Evolutionary conservation across 208 protist genomes (phyloP).

Genomic region (Trichomonas vaginalis): DNA sequence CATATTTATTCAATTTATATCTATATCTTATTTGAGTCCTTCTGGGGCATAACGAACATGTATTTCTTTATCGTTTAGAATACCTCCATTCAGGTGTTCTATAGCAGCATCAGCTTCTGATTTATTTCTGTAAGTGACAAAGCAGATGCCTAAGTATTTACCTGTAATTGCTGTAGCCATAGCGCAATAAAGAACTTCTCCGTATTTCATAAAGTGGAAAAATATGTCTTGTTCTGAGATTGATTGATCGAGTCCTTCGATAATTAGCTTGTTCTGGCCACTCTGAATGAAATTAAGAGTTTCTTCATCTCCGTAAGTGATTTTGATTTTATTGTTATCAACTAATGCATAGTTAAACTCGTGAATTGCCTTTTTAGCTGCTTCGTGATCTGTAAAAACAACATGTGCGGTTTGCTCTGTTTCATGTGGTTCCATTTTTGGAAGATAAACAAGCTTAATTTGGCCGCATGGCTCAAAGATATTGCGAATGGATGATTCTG

Average conservation of each 20-base stretch:
- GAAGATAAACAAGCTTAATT: not conserved
- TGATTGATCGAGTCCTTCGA: not conserved
- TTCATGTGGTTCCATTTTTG: not conserved
- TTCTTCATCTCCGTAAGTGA: not conserved
- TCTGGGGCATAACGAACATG: not conserved
- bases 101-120: not conserved
- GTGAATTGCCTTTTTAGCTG: not conserved
- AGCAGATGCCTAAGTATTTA: not conserved
- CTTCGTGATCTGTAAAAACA: not conserved
- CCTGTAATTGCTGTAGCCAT: not conserved
- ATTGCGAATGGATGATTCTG: not conserved
- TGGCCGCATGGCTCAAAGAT: not conserved
- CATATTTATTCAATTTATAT: not conserved
- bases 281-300: not conserved
- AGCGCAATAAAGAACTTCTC: not conserved
- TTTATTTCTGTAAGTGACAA: not conserved
- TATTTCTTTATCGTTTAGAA: not conserved
- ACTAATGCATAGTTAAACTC: not conserved
- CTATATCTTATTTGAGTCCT: not conserved
- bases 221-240: not conserved
- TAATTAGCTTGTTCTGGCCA: not conserved
- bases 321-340: not conserved
- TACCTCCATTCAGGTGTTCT: not conserved
- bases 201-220: not conserved
- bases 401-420: not conserved